phyloP scores from a whole-genome alignment of 257 asterid genomes.

The Scutellaria minor region DNA sequence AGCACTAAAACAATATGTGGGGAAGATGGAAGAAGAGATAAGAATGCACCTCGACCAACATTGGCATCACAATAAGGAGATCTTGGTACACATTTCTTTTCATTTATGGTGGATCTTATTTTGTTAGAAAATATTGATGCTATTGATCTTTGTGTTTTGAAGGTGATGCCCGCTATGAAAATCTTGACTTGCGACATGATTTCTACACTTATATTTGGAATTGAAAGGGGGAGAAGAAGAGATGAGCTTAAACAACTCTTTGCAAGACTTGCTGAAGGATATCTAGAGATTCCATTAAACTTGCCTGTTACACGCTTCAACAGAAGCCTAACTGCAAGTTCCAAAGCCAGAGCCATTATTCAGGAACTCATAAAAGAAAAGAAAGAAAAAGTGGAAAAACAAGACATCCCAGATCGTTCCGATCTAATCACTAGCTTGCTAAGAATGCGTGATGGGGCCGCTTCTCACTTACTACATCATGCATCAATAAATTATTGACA shows the following conservation, averaged over 20 bases:
- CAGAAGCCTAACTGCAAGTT: background rate
- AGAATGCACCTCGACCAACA: background rate
- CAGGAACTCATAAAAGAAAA: too few species aligned
- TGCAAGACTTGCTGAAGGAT: background rate
- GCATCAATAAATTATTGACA: too few species aligned
- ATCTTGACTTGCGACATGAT: background rate
- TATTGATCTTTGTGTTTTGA: too few species aligned
- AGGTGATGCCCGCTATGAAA: background rate
- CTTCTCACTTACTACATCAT: too few species aligned
- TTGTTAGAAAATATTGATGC: too few species aligned
- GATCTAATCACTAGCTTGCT: too few species aligned
- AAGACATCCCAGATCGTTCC: too few species aligned
- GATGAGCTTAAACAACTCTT: background rate
- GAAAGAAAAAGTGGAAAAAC: too few species aligned
- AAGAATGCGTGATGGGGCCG: too few species aligned
- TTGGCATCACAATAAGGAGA: background rate
- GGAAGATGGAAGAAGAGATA: background rate
- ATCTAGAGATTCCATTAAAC: background rate
- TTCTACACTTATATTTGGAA: background rate
- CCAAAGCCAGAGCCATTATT: too few species aligned
- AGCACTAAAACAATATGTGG: background rate
- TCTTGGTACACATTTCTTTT: background rate
- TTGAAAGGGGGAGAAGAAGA: background rate
- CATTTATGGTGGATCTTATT: too few species aligned
- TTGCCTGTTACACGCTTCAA: background rate